A percentile compares a stretch with the other conserved stretches of the same genome.
Conservation (phyloP, 1,284 basidiomycete species). For the Microbotryum intermedium region DNA sequence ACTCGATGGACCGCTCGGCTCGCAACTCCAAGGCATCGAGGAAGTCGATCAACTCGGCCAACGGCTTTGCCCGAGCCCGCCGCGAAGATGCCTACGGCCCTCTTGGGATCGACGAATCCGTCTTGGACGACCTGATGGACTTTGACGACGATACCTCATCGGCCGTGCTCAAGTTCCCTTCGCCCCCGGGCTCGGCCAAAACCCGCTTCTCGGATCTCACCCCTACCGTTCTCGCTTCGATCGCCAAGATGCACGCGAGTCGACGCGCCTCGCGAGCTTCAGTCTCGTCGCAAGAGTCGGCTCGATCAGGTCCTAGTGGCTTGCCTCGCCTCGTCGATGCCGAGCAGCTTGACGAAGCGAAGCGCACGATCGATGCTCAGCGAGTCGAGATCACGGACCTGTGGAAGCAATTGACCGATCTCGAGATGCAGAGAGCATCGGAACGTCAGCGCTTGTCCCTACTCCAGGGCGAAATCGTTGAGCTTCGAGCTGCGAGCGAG, state of each 20-base stretch:
- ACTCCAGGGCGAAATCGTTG: too few relatives aligned
- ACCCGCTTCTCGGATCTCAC: background rate
- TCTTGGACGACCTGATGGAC: too few relatives aligned
- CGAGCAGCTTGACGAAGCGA: conserved; percentile 10
- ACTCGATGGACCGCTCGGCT: background rate
- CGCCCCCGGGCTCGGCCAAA: background rate
- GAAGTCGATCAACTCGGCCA: background rate
- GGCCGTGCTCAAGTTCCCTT: background rate
- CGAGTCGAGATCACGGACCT: conserved; percentile 17
- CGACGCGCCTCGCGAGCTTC: background rate
- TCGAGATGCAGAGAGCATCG: conserved; percentile 14
- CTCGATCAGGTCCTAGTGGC: background rate
- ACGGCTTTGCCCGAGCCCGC: conserved; percentile 14
- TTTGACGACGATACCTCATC: background rate
- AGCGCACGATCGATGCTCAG: conserved; percentile 1
- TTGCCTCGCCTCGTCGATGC: background rate
- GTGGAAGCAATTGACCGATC: conserved; percentile 14
- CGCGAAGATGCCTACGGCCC: background rate
- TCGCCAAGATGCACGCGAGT: background rate
- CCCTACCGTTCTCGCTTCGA: conserved; percentile 9
- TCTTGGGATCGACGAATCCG: too few relatives aligned
- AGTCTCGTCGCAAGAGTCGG: background rate
- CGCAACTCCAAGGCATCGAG: background rate
- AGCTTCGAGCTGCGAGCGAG: too few relatives aligned
- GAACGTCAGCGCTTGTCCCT: conserved; percentile 8